These are phyloP conservation scores for Blastobotrys terrestris DNA, from an alignment of 805 yeast genomes.

Conservation along the genomic window DNA sequence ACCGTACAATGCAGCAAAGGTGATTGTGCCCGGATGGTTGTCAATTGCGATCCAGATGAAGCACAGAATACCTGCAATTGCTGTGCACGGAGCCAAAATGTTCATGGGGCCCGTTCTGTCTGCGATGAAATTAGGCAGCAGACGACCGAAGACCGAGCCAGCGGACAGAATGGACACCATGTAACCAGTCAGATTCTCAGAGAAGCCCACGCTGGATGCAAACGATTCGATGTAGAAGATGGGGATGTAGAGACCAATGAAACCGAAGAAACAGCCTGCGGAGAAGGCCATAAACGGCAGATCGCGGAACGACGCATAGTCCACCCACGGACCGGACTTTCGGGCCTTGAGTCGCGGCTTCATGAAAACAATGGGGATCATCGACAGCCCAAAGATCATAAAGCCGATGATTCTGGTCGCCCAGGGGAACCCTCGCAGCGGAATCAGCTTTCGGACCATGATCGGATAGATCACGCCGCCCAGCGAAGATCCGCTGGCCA, in stretches of 20 bases:
- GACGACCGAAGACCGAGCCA: slow-evolving; percentile 43
- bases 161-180: slow-evolving; percentile 29
- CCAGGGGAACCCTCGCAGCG: slow-evolving; percentile 44
- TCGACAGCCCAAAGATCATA: slow-evolving; percentile 29
- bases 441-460: slow-evolving; percentile 38
- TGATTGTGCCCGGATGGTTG: slow-evolving; percentile 24
- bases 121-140: slow-evolving; percentile 42
- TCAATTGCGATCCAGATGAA: slow-evolving; percentile 19
- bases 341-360: slow-evolving; percentile 25
- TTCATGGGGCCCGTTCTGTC: slow-evolving; percentile 45
- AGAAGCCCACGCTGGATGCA: slow-evolving; percentile 21
- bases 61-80: slow-evolving; percentile 9
- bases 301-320: slow-evolving; percentile 18
- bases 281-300: slow-evolving; percentile 18
- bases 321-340: slow-evolving; percentile 20
- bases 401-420: slow-evolving; percentile 42
- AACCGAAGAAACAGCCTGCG: slow-evolving; percentile 27
- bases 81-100: slow-evolving; percentile 26
- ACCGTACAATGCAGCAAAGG: slow-evolving; percentile 29
- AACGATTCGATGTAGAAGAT: slow-evolving; percentile 31
- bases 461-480: slow-evolving; percentile 47
- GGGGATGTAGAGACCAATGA: slow-evolving; percentile 35
- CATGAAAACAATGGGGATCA: slow-evolving; percentile 21
- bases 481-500: slow-evolving; percentile 45
- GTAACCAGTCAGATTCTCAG: slow-evolving; percentile 22